phyloP scores from a whole-genome alignment of 768 basidiomycete species.

The Cubamyces lactineus region DNA sequence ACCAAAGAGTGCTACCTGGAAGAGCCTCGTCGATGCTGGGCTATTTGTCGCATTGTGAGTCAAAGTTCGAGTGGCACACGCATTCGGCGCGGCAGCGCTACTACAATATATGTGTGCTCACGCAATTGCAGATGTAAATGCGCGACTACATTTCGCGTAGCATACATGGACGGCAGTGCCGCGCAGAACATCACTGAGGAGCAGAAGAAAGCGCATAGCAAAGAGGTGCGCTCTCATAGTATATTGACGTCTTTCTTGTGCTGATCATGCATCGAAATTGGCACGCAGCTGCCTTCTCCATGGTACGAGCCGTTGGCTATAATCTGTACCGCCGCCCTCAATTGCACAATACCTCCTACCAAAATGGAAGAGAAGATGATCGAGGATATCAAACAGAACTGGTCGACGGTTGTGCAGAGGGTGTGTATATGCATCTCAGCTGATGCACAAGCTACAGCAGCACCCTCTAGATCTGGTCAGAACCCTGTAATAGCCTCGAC shows the following conservation, averaged over 20 bases:
- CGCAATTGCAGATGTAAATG: neutral
- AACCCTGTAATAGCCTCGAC: conserved; percentile 1
- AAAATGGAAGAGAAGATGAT: neutral
- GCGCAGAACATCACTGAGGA: neutral
- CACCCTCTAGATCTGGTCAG: conserved; percentile 10
- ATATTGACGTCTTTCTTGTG: no score
- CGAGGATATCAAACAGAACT: neutral
- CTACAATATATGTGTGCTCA: neutral
- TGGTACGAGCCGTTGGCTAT: neutral
- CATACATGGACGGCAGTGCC: neutral
- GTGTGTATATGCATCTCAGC: neutral
- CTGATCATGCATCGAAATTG: no score
- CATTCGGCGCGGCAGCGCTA: neutral
- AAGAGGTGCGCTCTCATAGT: neutral
- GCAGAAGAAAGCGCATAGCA: neutral
- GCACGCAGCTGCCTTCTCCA: neutral
- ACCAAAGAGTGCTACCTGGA: neutral
- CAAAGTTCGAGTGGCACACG: neutral
- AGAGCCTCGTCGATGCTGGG: neutral
- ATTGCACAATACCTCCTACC: neutral
- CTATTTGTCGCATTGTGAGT: neutral
- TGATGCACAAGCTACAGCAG: no score
- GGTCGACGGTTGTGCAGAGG: conserved; percentile 1
- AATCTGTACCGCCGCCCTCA: neutral
- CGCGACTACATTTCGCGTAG: neutral